Percentiles rank a stretch among this genome's conserved stretches.
Conservation (phyloP, 179 eudicot species). For the Corrigiola litoralis region DNA sequence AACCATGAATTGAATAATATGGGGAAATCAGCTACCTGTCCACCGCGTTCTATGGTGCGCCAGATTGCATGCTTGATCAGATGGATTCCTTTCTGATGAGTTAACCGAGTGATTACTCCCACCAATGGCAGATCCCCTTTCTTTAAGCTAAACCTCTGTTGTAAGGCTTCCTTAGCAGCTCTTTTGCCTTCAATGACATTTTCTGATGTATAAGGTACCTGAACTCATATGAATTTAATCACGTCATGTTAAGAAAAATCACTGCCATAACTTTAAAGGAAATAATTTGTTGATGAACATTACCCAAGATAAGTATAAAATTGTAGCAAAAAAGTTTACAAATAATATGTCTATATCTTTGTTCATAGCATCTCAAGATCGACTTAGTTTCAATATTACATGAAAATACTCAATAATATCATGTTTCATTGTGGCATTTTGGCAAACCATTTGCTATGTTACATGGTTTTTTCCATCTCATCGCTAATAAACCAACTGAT, state of each 20-base stretch:
- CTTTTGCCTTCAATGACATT: slow-evolving; percentile 84
- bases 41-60: slow-evolving; percentile 85
- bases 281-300: too few relatives aligned
- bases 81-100: slow-evolving; percentile 98
- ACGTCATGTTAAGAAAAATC: neutral
- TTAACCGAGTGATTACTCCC: slow-evolving; percentile 89
- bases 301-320: too few relatives aligned
- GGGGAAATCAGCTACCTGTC: slow-evolving; percentile 56
- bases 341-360: too few relatives aligned
- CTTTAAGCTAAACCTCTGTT: slow-evolving; percentile 71
- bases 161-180: slow-evolving; percentile 93
- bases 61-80: slow-evolving; percentile 96
- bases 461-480: too few relatives aligned
- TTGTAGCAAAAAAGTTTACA: too few relatives aligned
- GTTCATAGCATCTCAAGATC: too few relatives aligned
- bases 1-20: neutral
- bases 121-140: slow-evolving; percentile 68
- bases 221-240: slow-evolving; percentile 19
- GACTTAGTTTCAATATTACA: too few relatives aligned
- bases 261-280: too few relatives aligned
- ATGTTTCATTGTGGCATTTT: too few relatives aligned
- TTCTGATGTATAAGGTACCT: slow-evolving; percentile 82
- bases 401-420: too few relatives aligned
- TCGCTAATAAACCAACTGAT: too few relatives aligned
- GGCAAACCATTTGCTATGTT: too few relatives aligned